These are phyloP conservation scores for Leishmania tarentolae DNA, from an alignment of 208 protist genomes.

Conservation along the genomic window DNA sequence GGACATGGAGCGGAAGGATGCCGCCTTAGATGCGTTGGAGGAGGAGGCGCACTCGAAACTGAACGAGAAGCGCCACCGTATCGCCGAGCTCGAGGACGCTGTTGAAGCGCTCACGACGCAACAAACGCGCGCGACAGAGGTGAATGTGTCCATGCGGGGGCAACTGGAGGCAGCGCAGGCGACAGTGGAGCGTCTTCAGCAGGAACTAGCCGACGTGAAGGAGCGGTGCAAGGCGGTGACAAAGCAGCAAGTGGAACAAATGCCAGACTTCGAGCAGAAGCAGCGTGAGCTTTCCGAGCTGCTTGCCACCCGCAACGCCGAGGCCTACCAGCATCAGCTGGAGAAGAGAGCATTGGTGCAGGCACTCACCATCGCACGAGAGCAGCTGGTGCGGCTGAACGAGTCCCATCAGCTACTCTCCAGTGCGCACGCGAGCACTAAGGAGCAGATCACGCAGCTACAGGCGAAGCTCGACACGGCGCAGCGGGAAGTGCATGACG, in stretches of 20 bases:
- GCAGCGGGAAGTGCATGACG: slow-evolving; percentile 34
- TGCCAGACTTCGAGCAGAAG: slow-evolving; percentile 24
- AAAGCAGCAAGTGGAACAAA: slow-evolving; percentile 17
- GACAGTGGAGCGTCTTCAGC: slow-evolving; percentile 20
- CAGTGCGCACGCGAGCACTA: slow-evolving; percentile 7
- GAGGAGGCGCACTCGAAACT: slow-evolving; percentile 74
- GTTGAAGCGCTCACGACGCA: slow-evolving; percentile 35
- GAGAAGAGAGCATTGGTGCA: slow-evolving; percentile 40
- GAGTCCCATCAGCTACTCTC: slow-evolving; percentile 22
- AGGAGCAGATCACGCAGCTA: slow-evolving; percentile 18
- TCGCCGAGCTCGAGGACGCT: slow-evolving; percentile 55
- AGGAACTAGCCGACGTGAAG: slow-evolving; percentile 18
- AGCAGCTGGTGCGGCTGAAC: slow-evolving; percentile 51
- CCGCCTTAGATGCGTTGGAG: slow-evolving; percentile 58
- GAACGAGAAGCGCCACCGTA: slow-evolving; percentile 65
- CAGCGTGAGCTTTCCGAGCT: slow-evolving; percentile 28
- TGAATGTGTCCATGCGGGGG: slow-evolving; percentile 27
- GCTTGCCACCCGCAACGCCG: slow-evolving; percentile 27
- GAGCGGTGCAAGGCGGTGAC: not conserved
- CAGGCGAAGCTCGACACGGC: slow-evolving; percentile 30
- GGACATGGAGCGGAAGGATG: slow-evolving; percentile 62
- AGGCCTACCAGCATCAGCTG: slow-evolving; percentile 32
- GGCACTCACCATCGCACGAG: slow-evolving; percentile 34
- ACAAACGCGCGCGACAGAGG: slow-evolving; percentile 34
- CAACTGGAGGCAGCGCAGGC: slow-evolving; percentile 31